phyloP scores from a whole-genome alignment of 495 filamentous ascomycete species.

The Daldinia bambusicola region DNA sequence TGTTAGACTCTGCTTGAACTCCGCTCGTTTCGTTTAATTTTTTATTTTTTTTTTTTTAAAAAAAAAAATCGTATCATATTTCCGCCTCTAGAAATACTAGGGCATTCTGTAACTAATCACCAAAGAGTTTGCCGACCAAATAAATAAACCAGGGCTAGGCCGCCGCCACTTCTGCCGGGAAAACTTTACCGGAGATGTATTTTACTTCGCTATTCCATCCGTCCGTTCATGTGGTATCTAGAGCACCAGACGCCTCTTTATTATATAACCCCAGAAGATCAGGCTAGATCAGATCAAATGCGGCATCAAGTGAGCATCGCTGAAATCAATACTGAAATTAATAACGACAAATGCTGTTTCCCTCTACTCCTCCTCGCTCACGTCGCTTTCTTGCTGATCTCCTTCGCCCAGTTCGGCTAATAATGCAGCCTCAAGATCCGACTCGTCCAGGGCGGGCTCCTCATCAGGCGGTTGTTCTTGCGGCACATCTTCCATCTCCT shows the following conservation, averaged over 20 bases:
- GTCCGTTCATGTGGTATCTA: conserved; percentile 30
- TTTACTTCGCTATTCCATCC: conserved; percentile 9
- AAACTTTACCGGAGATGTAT: conserved; percentile 14
- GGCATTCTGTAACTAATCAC: not conserved
- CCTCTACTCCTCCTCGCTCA: conserved; percentile 53
- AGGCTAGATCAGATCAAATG: not conserved
- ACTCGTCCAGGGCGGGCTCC: conserved; percentile 39
- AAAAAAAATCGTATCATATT: not conserved
- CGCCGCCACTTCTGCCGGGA: conserved; percentile 2
- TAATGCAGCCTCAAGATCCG: conserved; percentile 55
- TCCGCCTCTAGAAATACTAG: not conserved
- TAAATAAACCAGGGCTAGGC: not conserved
- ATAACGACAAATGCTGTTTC: not conserved
- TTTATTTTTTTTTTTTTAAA: no score
- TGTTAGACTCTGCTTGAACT: not conserved
- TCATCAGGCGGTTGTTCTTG: conserved; percentile 36
- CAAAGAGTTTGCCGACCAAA: not conserved
- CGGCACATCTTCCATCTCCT: conserved; percentile 47
- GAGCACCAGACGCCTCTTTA: conserved; percentile 30
- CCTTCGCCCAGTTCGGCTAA: conserved; percentile 49
- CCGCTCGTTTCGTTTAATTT: not conserved
- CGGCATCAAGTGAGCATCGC: not conserved
- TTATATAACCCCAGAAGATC: conserved; percentile 5
- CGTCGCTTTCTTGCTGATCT: conserved; percentile 50
- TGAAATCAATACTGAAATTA: conserved; percentile 5